phyloP scores from a whole-genome alignment of 768 basidiomycete genomes.

The Hortiboletus campestris region DNA sequence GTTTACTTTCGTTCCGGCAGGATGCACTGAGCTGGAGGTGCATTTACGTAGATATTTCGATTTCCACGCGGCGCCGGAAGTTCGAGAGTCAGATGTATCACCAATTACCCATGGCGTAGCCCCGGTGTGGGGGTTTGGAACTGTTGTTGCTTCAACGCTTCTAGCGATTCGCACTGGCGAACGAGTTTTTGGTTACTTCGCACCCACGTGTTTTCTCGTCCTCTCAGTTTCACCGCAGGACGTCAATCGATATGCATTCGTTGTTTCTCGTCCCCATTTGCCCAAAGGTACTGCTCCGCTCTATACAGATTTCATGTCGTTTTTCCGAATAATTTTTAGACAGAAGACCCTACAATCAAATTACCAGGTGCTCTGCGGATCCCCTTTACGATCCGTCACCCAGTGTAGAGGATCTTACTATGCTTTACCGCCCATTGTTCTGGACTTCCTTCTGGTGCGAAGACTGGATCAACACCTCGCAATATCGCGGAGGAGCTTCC shows the following conservation, averaged over 20 bases:
- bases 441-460: slow-evolving; percentile 79
- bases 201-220: slow-evolving; percentile 56
- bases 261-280: slow-evolving; percentile 58
- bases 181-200: slow-evolving; percentile 60
- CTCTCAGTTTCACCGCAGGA: slow-evolving; percentile 50
- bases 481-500: slow-evolving; percentile 48
- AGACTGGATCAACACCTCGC: slow-evolving; percentile 57
- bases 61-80: slow-evolving; percentile 52
- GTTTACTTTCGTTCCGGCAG: neutral
- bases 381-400: slow-evolving; percentile 50
- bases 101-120: slow-evolving; percentile 57
- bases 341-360: slow-evolving; percentile 66
- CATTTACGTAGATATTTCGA: slow-evolving; percentile 61
- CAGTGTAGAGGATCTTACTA: slow-evolving; percentile 55
- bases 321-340: slow-evolving; percentile 37
- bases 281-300: slow-evolving; percentile 44
- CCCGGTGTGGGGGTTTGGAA: slow-evolving; percentile 74
- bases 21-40: neutral
- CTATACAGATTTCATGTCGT: neutral
- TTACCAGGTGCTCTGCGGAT: slow-evolving; percentile 57
- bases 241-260: slow-evolving; percentile 53
- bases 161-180: slow-evolving; percentile 51
- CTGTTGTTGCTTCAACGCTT: slow-evolving; percentile 49
- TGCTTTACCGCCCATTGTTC: slow-evolving; percentile 72
- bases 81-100: slow-evolving; percentile 33